These are phyloP conservation scores for Fusarium sp. DNA, from an alignment of 2,329 filamentous ascomycete species.

Conservation along the genomic window DNA sequence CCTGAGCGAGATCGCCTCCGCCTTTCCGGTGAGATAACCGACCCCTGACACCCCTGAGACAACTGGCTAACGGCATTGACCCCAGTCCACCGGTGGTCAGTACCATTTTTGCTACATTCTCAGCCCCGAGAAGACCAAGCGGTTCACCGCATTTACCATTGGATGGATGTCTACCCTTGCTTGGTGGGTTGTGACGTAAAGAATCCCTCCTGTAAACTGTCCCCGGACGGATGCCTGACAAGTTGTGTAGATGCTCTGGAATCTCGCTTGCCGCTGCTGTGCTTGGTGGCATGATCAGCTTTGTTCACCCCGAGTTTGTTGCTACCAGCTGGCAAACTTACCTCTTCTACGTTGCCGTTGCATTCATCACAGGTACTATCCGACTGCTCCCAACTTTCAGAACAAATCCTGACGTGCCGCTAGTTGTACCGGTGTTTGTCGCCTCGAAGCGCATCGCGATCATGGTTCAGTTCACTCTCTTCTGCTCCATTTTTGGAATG, in stretches of 20 bases:
- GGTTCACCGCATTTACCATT: slow-evolving; percentile 12
- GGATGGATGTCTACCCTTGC: slow-evolving; percentile 21
- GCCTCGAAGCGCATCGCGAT: slow-evolving; percentile 8
- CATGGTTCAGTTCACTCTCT: slow-evolving; percentile 3
- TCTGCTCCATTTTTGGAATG: slow-evolving; percentile 12
- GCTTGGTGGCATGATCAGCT: slow-evolving; percentile 11
- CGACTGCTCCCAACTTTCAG: neutral
- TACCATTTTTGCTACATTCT: slow-evolving; percentile 31
- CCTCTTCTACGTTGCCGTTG: slow-evolving; percentile 11
- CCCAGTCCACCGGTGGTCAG: slow-evolving; percentile 20
- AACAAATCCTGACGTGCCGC: neutral
- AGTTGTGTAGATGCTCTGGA: slow-evolving; percentile 11
- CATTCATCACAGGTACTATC: slow-evolving; percentile 10
- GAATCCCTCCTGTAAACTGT: too few relatives aligned
- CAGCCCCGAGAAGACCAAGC: slow-evolving; percentile 8
- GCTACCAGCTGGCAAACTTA: slow-evolving; percentile 16
- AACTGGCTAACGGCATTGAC: neutral
- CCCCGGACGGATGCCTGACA: neutral
- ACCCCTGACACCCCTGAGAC: neutral
- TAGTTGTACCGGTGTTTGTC: slow-evolving; percentile 12
- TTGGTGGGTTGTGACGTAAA: slow-evolving; percentile 27
- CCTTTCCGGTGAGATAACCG: slow-evolving; percentile 9
- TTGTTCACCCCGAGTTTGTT: neutral
- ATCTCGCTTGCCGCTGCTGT: slow-evolving; percentile 7
- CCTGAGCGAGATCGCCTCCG: slow-evolving; percentile 22